These are phyloP conservation scores for Antrodiella citrinella DNA, from an alignment of 768 basidiomycete genomes.

Conservation along the genomic window DNA sequence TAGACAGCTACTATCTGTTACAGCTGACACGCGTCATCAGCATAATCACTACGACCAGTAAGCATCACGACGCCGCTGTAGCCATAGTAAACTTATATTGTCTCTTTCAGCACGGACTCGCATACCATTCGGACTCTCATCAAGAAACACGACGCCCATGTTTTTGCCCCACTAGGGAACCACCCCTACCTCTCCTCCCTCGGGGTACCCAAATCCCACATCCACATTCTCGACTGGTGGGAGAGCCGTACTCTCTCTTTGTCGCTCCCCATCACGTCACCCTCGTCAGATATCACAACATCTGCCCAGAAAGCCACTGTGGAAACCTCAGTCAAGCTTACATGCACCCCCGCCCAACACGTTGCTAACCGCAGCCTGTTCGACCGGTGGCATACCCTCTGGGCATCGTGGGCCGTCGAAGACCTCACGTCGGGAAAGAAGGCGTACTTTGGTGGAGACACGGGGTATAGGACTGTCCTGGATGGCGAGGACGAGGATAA, in stretches of 20 bases:
- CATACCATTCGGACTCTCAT: constrained; percentile 24
- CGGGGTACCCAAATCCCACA: constrained; percentile 22
- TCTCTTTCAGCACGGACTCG: constrained; percentile 23
- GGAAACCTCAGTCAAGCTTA: constrained; percentile 33
- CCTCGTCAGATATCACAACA: not conserved
- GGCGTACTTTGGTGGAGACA: constrained; percentile 64
- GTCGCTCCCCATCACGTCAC: constrained; percentile 16
- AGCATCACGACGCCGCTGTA: not conserved
- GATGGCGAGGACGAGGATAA: constrained; percentile 39
- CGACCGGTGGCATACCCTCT: constrained; percentile 52
- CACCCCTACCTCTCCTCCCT: constrained; percentile 23
- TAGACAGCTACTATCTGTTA: too few species aligned
- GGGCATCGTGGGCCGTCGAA: constrained; percentile 61
- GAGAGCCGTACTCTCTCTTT: constrained; percentile 22
- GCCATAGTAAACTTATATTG: not conserved
- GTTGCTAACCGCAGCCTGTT: constrained; percentile 40
- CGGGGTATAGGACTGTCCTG: constrained; percentile 45
- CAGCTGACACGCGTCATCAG: too few species aligned
- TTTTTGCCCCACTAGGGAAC: constrained; percentile 43
- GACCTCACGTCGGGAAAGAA: constrained; percentile 29
- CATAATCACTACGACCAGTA: constrained; percentile 33
- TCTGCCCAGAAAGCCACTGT: not conserved
- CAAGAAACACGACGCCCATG: constrained; percentile 23
- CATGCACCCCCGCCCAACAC: constrained; percentile 62
- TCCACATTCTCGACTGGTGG: constrained; percentile 48